Conservation (phyloP, 306 rosid genomes). For the Albizia julibrissin region DNA sequence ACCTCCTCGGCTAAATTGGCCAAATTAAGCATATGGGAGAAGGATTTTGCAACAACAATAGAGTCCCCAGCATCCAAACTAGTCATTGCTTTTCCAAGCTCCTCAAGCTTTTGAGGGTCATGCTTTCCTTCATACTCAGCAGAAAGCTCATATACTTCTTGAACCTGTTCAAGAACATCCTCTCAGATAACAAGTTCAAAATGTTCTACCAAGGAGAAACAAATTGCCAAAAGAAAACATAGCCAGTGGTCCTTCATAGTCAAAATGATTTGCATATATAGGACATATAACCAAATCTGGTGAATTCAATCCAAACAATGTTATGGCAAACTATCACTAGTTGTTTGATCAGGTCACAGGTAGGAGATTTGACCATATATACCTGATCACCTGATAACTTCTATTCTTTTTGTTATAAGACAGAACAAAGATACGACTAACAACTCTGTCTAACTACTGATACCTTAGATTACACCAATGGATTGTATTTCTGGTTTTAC, state of each 20-base stretch:
- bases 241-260: neutral
- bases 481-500: neutral
- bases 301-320: neutral
- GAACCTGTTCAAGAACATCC: constrained; percentile 58
- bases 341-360: neutral
- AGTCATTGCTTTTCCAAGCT: constrained; percentile 79
- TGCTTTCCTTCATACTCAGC: constrained; percentile 93
- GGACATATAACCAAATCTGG: neutral
- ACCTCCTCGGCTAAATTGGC: constrained; percentile 99
- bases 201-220: neutral
- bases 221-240: neutral
- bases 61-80: constrained; percentile 97
- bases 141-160: constrained; percentile 94
- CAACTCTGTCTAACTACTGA: neutral
- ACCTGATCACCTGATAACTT: neutral
- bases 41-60: constrained; percentile 87
- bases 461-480: neutral
- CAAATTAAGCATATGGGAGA: constrained; percentile 96
- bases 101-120: constrained; percentile 81
- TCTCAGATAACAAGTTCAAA: constrained; percentile 24
- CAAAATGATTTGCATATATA: neutral
- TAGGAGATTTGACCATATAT: constrained; percentile 2
- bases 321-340: neutral
- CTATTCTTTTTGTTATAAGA: neutral
- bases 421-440: neutral